Evolutionary conservation across 148 eudicot genomes (phyloP).

Genomic region (Spergularia bocconei): DNA sequence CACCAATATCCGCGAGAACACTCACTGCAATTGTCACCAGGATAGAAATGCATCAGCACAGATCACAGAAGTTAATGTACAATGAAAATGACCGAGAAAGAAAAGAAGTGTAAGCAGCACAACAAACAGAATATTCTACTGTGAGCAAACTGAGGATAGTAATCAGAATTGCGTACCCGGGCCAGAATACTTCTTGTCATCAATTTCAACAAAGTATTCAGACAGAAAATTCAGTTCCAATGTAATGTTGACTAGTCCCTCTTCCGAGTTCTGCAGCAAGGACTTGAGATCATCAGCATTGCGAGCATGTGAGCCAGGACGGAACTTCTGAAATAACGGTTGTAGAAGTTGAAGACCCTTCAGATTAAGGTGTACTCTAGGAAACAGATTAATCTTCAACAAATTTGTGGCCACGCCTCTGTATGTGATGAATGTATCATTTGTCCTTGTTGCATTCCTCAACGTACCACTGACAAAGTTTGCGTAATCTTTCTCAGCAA

Average conservation of each 20-base stretch:
- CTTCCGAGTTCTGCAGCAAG: constrained; percentile 47
- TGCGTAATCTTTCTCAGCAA: constrained; percentile 31
- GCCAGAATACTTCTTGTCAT: constrained; percentile 55
- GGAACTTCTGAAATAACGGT: constrained; percentile 77
- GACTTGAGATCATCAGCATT: constrained; percentile 49
- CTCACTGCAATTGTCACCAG: constrained; percentile 57
- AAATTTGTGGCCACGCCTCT: constrained; percentile 65
- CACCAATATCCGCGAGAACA: constrained; percentile 86
- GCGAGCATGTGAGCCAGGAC: constrained; percentile 66
- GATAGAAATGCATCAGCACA: too few species aligned
- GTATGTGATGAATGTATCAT: constrained; percentile 43
- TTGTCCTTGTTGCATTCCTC: constrained; percentile 43
- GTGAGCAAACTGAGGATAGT: background rate
- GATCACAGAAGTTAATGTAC: background rate
- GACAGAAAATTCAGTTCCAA: constrained; percentile 57
- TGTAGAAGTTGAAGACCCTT: constrained; percentile 74
- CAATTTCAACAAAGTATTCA: constrained; percentile 65
- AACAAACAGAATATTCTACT: background rate
- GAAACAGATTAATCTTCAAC: constrained; percentile 74
- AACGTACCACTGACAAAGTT: constrained; percentile 68
- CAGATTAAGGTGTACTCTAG: constrained; percentile 56
- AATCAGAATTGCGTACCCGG: constrained; percentile 51
- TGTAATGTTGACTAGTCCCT: constrained; percentile 66
- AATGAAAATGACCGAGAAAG: too few species aligned
- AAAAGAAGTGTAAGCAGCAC: background rate